phyloP scores from a whole-genome alignment of 2,329 filamentous ascomycete genomes.

The Berkeleyomyces basicola region DNA sequence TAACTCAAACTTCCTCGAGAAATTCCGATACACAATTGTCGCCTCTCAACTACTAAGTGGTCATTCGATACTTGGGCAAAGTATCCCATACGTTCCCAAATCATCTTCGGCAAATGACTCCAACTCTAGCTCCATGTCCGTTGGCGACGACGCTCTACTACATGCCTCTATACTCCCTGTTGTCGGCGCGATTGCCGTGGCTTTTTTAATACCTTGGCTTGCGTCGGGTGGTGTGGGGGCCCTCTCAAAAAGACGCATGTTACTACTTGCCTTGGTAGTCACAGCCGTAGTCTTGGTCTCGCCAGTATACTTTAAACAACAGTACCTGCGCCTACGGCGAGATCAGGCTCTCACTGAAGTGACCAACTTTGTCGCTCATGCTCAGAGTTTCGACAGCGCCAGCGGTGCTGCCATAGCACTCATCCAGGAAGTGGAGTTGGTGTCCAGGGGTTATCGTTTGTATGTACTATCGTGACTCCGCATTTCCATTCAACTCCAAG shows the following conservation, averaged over 20 bases:
- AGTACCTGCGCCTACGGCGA: constrained; percentile 66
- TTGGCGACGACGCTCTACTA: constrained; percentile 19
- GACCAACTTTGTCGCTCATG: constrained; percentile 50
- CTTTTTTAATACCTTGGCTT: constrained; percentile 58
- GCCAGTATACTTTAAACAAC: constrained; percentile 58
- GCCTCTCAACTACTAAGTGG: constrained; percentile 76
- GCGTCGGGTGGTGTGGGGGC: constrained; percentile 28
- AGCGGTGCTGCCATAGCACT: constrained; percentile 61
- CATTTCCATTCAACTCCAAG: constrained; percentile 15
- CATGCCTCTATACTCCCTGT: constrained; percentile 36
- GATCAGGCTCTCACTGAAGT: constrained; percentile 57
- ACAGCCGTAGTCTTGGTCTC: constrained; percentile 37
- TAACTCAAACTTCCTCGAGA: constrained; percentile 73
- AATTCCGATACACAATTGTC: constrained; percentile 84
- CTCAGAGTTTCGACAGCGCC: constrained; percentile 67
- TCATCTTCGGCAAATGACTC: neutral
- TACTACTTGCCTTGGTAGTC: constrained; percentile 29
- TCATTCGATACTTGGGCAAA: constrained; percentile 33
- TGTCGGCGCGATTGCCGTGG: constrained; percentile 50
- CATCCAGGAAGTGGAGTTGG: constrained; percentile 88
- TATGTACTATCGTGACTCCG: constrained; percentile 25
- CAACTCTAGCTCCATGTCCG: constrained; percentile 16
- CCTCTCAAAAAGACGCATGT: constrained; percentile 39
- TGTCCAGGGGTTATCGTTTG: constrained; percentile 79
- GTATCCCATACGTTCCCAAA: constrained; percentile 8